Evolutionary conservation across 2,329 filamentous ascomycete species (phyloP).

Genomic region (Alternaria brassicae): DNA sequence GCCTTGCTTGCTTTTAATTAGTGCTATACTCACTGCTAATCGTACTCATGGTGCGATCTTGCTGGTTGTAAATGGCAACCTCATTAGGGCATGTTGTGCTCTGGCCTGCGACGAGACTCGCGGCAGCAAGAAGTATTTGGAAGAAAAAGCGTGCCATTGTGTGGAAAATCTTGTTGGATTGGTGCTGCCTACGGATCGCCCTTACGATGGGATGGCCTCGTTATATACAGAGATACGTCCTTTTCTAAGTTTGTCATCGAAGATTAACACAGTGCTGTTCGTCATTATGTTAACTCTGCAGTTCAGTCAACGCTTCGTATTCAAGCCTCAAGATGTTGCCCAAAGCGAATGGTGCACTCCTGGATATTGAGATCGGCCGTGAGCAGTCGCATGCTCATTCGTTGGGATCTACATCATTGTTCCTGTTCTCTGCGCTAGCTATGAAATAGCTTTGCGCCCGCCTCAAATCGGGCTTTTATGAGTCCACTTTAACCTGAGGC

Average conservation of each 20-base stretch:
- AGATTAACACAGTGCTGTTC: not conserved
- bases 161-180: not conserved
- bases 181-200: not conserved
- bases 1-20: not conserved
- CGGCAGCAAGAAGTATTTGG: conserved; percentile 1
- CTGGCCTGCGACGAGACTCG: conserved; percentile 6
- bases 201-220: not conserved
- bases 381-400: not conserved
- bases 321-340: not conserved
- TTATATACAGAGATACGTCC: not conserved
- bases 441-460: not conserved
- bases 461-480: not conserved
- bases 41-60: conserved; percentile 17
- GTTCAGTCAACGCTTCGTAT: not conserved
- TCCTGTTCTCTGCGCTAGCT: not conserved
- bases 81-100: conserved; percentile 14
- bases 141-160: conserved; percentile 9
- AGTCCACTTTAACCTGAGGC: not conserved
- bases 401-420: not conserved
- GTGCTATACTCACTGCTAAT: conserved; percentile 6
- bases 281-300: not conserved
- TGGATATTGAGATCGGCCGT: not conserved
- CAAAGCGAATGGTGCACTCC: not conserved
- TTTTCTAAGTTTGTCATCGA: not conserved
- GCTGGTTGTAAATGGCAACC: conserved; percentile 12